A percentile compares a stretch with the other conserved stretches of the same genome.
Evolutionary conservation across 768 basidiomycete genomes (phyloP).

Genomic region (Leucosporidium creatinivorum): DNA sequence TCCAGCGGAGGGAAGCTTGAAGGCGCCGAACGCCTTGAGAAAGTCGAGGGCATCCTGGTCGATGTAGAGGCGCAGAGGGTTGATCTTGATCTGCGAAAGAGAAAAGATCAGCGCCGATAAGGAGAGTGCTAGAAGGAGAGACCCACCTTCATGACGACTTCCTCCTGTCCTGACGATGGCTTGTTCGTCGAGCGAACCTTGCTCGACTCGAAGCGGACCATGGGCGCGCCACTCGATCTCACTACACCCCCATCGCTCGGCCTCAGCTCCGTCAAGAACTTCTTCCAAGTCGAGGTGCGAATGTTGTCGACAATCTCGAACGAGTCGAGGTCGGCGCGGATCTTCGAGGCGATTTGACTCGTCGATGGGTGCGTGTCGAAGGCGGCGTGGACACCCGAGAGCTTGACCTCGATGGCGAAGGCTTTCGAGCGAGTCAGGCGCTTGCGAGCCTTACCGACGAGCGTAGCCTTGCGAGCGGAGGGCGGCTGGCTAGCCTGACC

Average conservation of each 20-base stretch:
- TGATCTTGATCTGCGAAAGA: constrained; percentile 64
- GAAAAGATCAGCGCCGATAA: not conserved
- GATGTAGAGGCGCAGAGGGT: constrained; percentile 84
- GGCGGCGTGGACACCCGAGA: constrained; percentile 59
- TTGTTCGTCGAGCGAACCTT: constrained; percentile 57
- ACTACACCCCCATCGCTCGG: constrained; percentile 79
- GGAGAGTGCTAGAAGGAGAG: not conserved
- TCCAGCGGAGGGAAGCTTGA: constrained; percentile 50
- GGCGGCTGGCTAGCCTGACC: not conserved
- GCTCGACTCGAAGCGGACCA: constrained; percentile 79
- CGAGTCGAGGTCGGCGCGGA: constrained; percentile 60
- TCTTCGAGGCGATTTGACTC: constrained; percentile 56
- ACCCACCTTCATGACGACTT: constrained; percentile 43
- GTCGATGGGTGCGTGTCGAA: constrained; percentile 44
- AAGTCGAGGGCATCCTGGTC: constrained; percentile 99
- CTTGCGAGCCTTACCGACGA: constrained; percentile 23
- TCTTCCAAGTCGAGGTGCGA: constrained; percentile 97
- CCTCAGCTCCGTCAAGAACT: constrained; percentile 80
- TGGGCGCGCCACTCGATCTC: constrained; percentile 82
- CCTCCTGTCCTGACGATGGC: constrained; percentile 54
- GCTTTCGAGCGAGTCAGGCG: constrained; percentile 61
- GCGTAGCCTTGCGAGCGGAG: not conserved
- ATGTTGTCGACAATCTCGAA: constrained; percentile 93
- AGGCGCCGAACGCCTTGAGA: constrained; percentile 90
- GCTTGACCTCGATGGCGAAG: constrained; percentile 73